These are phyloP conservation scores for Myxozyma lipomycoides DNA, from an alignment of 805 yeast genomes.

Conservation along the genomic window DNA sequence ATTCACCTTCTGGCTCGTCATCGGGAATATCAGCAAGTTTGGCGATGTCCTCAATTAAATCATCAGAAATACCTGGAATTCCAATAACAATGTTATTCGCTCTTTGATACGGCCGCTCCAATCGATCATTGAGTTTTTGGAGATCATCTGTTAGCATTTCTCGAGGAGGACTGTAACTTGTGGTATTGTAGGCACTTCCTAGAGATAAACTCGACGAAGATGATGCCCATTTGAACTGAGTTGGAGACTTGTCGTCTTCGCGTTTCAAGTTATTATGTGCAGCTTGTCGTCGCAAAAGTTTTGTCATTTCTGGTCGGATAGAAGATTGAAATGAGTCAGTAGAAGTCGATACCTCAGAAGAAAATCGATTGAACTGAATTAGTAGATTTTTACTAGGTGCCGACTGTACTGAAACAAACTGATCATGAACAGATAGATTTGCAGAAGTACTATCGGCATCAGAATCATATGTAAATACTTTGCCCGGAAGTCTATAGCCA, in stretches of 20 bases:
- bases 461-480: background rate
- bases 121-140: background rate
- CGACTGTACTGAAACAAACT: background rate
- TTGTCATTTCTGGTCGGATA: too few species aligned
- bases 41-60: conserved; percentile 41
- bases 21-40: conserved; percentile 84
- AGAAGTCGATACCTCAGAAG: too few species aligned
- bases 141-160: background rate
- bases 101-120: conserved; percentile 1
- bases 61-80: conserved; percentile 26
- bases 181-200: background rate
- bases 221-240: conserved; percentile 1
- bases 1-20: conserved; percentile 57
- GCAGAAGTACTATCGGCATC: background rate
- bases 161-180: conserved; percentile 6
- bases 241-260: background rate
- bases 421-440: background rate
- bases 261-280: background rate
- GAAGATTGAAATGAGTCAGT: too few species aligned
- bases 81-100: conserved; percentile 3
- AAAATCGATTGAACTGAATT: background rate
- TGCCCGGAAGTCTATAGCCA: background rate
- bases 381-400: background rate
- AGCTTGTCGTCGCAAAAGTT: conserved; percentile 5
- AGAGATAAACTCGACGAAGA: conserved; percentile 1